Evolutionary conservation across 1,284 basidiomycete genomes (phyloP), one percentile per base, ranked within the genome.

Genomic region (Tausonia pullulans): DNA sequence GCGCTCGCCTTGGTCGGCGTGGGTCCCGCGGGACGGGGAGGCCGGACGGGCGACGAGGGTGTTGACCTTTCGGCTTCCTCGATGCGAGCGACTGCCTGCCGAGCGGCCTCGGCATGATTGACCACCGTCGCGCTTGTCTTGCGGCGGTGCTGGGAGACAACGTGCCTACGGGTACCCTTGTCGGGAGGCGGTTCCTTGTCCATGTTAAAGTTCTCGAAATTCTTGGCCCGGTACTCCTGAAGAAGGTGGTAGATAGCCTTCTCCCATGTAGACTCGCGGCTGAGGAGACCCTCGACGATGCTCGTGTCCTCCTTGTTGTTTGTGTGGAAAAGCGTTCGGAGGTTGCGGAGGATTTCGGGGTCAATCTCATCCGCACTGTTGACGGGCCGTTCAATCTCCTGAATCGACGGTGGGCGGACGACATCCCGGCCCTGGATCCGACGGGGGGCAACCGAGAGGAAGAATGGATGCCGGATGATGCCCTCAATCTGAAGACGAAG

Each of bases 231-330:
- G 76, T 94, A 95, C 69, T 85, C 84, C 64, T 86, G 79, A 10
- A 97, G 80, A 10, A 95, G 78, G 72, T 89, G 86, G 75, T 96
- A 97, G 60, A 95, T 87, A 0, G 88, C 88, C 76, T 96, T 96
- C 75, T 95, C 90, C 89, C 90, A 92, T 39, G 87, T 92, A 67
- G 84, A 83, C 66, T 84, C 83, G 56, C 78, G 71, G 67, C 75
- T 78, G 68, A 82, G 79, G 59, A 97, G 78, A 61, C 83, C 85
- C 58, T 81, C 78, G 62, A 85, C 79, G 61, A 97, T 84, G 44
- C 60, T 58, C n/a, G 45, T 58, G 43, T 86, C 84, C 4, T 82
- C 80, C 66, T 92, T 87, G 3, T 82, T 82, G 3, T 82, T 83
- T 6, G 83, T 87, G 66, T 87, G 84, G 92, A 94, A 98, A 41